Base-by-base conservation (phyloP, 805 yeast species). In the Starmerella potacharoeniae region DNA sequence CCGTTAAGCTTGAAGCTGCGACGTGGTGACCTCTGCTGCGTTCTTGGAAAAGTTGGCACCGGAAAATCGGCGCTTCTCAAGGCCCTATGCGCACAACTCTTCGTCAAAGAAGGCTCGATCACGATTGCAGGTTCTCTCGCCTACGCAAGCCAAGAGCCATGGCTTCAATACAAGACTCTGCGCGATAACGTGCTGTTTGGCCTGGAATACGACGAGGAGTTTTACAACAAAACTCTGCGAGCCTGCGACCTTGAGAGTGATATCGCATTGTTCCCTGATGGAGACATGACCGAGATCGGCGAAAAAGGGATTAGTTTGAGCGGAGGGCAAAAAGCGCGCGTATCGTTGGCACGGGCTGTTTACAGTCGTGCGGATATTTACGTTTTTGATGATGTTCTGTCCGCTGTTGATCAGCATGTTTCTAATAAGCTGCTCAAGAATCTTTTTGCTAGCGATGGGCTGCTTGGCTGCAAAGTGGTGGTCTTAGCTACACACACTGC, bases 361-460 rank as follows among this genome's bases (percentile, higher is more conserved):
- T 90, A 90, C 67, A 77, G 95, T n/a, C 77, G 96, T 61, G 91
- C 96, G 2, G 96, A 89, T 66, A 79, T 89, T 37, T 86, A 86
- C 67, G 71, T 90, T 44, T 71, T 90, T 58, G 97, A 90, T 69
- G 97, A 90, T 69, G 83, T 93, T n/a, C 75, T 90, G 58, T 83
- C 91, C 67, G 97, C 97, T 34, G 96, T 90, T 50, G 97, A 90
- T 71, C 95, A 86, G 64, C 96, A 90, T 66, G 96, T 89, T 61
- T 90, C 95, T 9, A 29, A 36, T 29, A n/a, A 81, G 61, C 82
- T 86, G 49, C 77, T 85, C 77, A 76, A 79, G 47, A 73, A 78
- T 64, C 95, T 89, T 31, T 73, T 89, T 55, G 95, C 96, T 16
- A 80, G 86, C 8, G 72, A 77, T 35, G 96, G 96, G 58, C 73